Evolutionary conservation across 192 early-diverging fungal species (phyloP), one percentile per base, ranked within the genome.

Genomic region (Entomortierella chlamydospora): DNA sequence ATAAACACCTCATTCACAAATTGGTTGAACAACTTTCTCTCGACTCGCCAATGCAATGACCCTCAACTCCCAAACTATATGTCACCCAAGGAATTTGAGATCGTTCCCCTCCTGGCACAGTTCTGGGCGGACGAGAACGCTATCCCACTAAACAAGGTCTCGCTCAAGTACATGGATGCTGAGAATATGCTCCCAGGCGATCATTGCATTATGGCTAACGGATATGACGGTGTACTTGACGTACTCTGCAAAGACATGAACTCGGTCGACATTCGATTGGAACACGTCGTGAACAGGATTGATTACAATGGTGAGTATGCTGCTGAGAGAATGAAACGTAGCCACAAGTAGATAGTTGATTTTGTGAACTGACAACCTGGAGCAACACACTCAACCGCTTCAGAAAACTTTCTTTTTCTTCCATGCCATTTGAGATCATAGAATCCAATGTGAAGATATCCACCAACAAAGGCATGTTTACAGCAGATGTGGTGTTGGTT

Each of bases 161-260:
- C 81, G 25, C 81, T 82, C 61, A 82, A 82, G 43, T 82, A 76
- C 52, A 70, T 82, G 70, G 81, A 82, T 37, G 72, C 81, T 1
- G 81, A 82, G 50, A 47, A 59, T 33, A 64, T 82, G 67, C 62
- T 57, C n/a, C 71, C 70, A 7, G 81, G 81, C 8, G 81, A 82
- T 42, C 81, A 82, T 20, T 68, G 81, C 61, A 73, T 73, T 18
- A 53, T 82, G 43, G 65, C 62, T 10, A 45, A 76, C 29, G 81
- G 81, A 7, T 82, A 82, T 41, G 81, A 82, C 47, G 26, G 72
- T 17, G 25, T 82, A 12, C 42, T 82, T 17, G 65, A 82, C 26
- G 61, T 51, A 2, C 61, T 74, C 47, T 43, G 61, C 45, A 51
- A 68, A 17, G 70, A 77, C 33, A 47, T 82, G 61, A 57, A 62